Evolutionary conservation across 73 alveolate species (phyloP), one percentile per base, ranked within the genome.

Genomic region (Blepharisma stoltei): DNA sequence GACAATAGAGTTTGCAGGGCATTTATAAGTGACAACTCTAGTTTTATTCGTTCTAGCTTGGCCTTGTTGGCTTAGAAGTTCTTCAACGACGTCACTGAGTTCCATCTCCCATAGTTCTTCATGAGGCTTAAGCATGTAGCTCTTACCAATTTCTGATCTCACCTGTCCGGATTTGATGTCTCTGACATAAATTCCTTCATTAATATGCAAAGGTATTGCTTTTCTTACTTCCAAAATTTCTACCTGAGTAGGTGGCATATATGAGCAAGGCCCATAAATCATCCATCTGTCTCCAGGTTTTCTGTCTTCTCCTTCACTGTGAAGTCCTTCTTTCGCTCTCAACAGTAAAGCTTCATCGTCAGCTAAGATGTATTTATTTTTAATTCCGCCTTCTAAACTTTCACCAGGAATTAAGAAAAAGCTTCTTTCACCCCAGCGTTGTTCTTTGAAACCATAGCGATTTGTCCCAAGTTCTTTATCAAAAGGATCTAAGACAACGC

Each of bases 211-310:
- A 23, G 97, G 93, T 50, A 90, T 90, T 43, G 88, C 80, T 54
- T 55, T 52, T 85, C 97, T 84, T 76, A 77, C 54, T 44, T 87
- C 90, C 27, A 90, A 53, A 55, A 90, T 87, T 43, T 54, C 84
- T 1, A 90, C 95, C 53, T 83, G 91, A 43, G 84, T 92, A 1
- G 93, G 91, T 8, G 95, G 97, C 8, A 84, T 80, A 52, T 88
- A 90, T 14, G 92, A 70, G 55, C 95, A 47, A 43, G 97, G 97
- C 6, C 97, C 97, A 70, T 78, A 69, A 49, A 90, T 78, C 97
- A 90, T 90, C 97, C 97, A 90, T 81, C 90, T 87, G 78, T 90
- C 94, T 71, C 92, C 97, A 48, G 97, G 95, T 9, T 79, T 75
- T 27, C 67, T 47, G 37, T 67, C 81, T 47, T 84, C 81, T 21